Percentiles rank a stretch among this genome's conserved stretches.
These are phyloP conservation scores for Drechmeria coniospora DNA, from an alignment of 2,329 filamentous ascomycete genomes.

Conservation along the genomic window DNA sequence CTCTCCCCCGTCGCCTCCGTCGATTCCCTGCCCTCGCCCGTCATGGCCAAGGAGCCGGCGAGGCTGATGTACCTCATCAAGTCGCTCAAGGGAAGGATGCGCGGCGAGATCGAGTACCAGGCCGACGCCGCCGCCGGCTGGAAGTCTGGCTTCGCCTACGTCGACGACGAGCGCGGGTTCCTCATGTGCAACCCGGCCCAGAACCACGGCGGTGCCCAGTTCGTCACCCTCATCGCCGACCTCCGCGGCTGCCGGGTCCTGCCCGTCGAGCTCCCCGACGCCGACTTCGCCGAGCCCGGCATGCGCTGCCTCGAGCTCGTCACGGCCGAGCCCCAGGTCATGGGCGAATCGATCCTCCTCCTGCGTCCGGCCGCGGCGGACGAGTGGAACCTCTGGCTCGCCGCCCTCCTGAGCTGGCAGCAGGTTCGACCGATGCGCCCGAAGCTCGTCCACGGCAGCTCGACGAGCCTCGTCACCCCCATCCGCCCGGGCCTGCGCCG, in stretches of 20 bases:
- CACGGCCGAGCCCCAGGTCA: constrained; percentile 38
- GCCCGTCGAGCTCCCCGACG: constrained; percentile 32
- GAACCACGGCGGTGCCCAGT: constrained; percentile 36
- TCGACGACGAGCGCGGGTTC: constrained; percentile 60
- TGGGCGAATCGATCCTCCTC: constrained; percentile 25
- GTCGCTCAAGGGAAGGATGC: constrained; percentile 63
- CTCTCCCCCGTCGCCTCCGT: constrained; percentile 41
- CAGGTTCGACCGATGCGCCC: constrained; percentile 48
- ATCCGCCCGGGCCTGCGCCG: constrained; percentile 27
- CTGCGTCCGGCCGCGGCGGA: constrained; percentile 47
- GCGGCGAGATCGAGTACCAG: constrained; percentile 61
- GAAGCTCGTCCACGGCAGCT: constrained; percentile 32
- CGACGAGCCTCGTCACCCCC: constrained; percentile 16
- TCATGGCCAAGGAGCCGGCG: constrained; percentile 52
- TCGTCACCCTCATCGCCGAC: constrained; percentile 54
- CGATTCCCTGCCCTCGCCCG: constrained; percentile 42
- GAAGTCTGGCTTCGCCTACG: constrained; percentile 58
- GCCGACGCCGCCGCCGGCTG: constrained; percentile 45
- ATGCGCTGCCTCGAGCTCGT: constrained; percentile 38
- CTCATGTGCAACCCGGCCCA: constrained; percentile 61
- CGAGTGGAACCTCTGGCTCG: constrained; percentile 67
- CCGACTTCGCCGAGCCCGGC: constrained; percentile 28
- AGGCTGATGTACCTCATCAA: constrained; percentile 65
- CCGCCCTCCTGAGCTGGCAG: constrained; percentile 69
- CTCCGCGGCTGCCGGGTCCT: constrained; percentile 59